Percentiles rank a stretch among this genome's conserved stretches.
phyloP scores from a whole-genome alignment of 2,329 filamentous ascomycete species.

The Xylariaceae sp. region DNA sequence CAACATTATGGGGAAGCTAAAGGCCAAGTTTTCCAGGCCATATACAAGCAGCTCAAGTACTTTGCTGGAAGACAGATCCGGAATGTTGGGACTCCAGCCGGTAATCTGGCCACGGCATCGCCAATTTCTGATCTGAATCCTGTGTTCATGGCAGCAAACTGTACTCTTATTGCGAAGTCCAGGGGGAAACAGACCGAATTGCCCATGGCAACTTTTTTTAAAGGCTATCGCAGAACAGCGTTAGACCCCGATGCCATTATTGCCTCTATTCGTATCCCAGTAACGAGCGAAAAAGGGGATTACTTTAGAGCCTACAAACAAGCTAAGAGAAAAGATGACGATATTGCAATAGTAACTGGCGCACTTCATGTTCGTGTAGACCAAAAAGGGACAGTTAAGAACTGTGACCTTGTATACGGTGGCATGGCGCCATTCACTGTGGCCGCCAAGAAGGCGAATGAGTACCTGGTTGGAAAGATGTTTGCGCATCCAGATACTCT shows the following conservation, averaged over 20 bases:
- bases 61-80: conserved; percentile 95
- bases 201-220: conserved; percentile 93
- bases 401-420: conserved; percentile 84
- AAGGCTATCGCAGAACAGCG: conserved; percentile 85
- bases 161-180: conserved; percentile 81
- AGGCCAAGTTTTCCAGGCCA: conserved; percentile 85
- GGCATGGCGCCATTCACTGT: conserved; percentile 94
- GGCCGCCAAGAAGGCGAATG: conserved; percentile 78
- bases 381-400: conserved; percentile 71
- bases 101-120: conserved; percentile 91
- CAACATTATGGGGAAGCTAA: conserved; percentile 74
- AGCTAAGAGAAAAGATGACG: conserved; percentile 95
- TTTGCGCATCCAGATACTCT: conserved; percentile 83
- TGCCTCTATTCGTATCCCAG: conserved; percentile 82
- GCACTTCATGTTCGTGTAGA: conserved; percentile 78
- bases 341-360: conserved; percentile 95
- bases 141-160: conserved; percentile 86
- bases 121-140: conserved; percentile 97
- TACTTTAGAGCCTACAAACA: conserved; percentile 93
- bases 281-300: conserved; percentile 76
- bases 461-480: conserved; percentile 76
- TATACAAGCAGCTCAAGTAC: conserved; percentile 91
- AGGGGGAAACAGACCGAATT: conserved; percentile 76
- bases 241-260: conserved; percentile 83
- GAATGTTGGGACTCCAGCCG: conserved; percentile 96